These are phyloP conservation scores for Canavalia ensiformis DNA, from an alignment of 306 rosid genomes.

Conservation along the genomic window DNA sequence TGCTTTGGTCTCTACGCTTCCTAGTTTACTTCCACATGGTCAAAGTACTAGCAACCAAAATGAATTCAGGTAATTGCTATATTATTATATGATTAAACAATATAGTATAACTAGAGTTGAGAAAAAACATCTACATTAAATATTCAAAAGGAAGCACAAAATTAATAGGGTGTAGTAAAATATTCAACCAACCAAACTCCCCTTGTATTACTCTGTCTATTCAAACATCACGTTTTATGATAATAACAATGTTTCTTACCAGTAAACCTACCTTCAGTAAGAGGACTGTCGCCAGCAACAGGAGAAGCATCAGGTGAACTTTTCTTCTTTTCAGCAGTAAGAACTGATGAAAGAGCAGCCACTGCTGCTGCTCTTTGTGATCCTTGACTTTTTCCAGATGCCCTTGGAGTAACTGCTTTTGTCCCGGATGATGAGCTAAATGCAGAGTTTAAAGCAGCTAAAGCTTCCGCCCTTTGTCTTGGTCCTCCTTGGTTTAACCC, in stretches of 20 bases:
- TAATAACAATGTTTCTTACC: slow-evolving; percentile 58
- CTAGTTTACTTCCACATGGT: slow-evolving; percentile 17
- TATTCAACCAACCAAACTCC: not conserved
- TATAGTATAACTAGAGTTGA: not conserved
- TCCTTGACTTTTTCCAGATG: slow-evolving; percentile 70
- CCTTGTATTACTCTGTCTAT: not conserved
- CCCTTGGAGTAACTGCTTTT: slow-evolving; percentile 57
- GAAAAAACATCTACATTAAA: slow-evolving; percentile 6
- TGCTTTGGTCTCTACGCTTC: slow-evolving; percentile 1
- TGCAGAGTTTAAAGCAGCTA: slow-evolving; percentile 87
- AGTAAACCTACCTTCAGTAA: slow-evolving; percentile 53
- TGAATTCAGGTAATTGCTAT: slow-evolving; percentile 23
- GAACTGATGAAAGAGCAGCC: slow-evolving; percentile 93
- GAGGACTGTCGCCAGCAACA: slow-evolving; percentile 55
- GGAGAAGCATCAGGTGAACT: slow-evolving; percentile 76
- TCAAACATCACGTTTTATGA: slow-evolving; percentile 23
- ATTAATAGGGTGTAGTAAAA: slow-evolving; percentile 14
- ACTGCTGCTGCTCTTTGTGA: slow-evolving; percentile 97
- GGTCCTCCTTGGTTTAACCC: slow-evolving; percentile 76
- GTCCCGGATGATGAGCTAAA: slow-evolving; percentile 69
- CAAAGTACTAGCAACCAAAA: slow-evolving; percentile 25
- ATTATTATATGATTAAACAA: slow-evolving; percentile 13
- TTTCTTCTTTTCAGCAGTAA: slow-evolving; percentile 80
- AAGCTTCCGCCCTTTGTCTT: slow-evolving; percentile 96
- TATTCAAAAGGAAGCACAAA: slow-evolving; percentile 6